Evolutionary conservation across 2,329 filamentous ascomycete genomes (phyloP), one percentile per base, ranked within the genome.

Genomic region (Sphaerulina vaccinii): DNA sequence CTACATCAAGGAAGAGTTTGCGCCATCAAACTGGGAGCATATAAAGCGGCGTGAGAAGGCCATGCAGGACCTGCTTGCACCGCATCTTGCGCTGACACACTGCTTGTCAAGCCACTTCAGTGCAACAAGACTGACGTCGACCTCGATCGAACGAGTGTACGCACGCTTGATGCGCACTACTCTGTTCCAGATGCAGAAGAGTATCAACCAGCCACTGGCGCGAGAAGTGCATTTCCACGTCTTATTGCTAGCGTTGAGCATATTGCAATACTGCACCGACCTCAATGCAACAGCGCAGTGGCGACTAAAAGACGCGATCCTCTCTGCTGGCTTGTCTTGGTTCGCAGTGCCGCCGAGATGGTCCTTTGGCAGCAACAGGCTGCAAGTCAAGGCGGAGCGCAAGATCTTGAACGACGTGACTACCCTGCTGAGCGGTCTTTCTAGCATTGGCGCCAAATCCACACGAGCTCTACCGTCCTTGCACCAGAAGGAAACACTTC

Each of bases 51-150:
- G 84, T 46, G 90, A 92, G 65, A 87, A 93, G 62, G 74, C 81
- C 22, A 85, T 90, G 1, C 88, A 95, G 63, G 87, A 93, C 63
- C 74, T 92, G 45, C 82, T 99, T 33, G 85, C 89, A 6, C 93
- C 93, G 3, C 93, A 99, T 69, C 84, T 88, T 47, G 84, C 88
- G 19, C 73, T 97, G 21, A 73, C 96, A 27, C 90, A 95, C 58
- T 96, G 97, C 68, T 82, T 99, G 55, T 85, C 83, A 53, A 99
- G 93, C 65, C 92, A 97, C 68, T 99, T 95, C 74, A 96, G 90
- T 67, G 90, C 95, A 1, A 91, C 88, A 10, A 82, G 91, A n/a
- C 77, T 96, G 21, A 86, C 89, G 21, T 96, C 86, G 61, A 79
- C 84, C 1, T 87, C 96, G 65, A 86, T 86, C 0, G 89, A 96